Evolutionary conservation across 306 rosid genomes (phyloP), one percentile per base, ranked within the genome.

Genomic region (Glycyrrhiza uralensis): DNA sequence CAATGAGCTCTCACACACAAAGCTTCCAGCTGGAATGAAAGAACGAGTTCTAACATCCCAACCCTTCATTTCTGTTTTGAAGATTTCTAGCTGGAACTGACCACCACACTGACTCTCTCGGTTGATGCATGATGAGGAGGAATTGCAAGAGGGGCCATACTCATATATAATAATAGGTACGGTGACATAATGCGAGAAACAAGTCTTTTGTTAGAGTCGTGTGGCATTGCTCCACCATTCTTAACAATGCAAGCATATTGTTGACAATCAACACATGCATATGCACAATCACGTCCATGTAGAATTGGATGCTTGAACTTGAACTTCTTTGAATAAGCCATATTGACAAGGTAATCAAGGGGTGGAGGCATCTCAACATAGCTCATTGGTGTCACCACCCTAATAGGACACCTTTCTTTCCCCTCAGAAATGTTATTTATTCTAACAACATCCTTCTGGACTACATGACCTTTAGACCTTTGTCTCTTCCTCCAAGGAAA

Each of bases 41-140:
- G 81, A 64, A 18, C 71, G 78, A 0, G 89, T 69, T 61, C 85
- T 60, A 45, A 85, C 89, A 71, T 81, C 87, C 89, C 89, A 85
- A 14, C 82, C 80, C 35, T 51, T 74, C 2, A 3, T 17, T 35
- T 59, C 14, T 0, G 83, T 68, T 38, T 8, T 69, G 60, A 77
- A 82, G 14, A 85, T 79, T 54, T 82, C 89, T 0, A 85, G 74
- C 7, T 74, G 76, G 32, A 85, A 76, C 12, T 17, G 65, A 20
- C 77, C 30, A 1, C 82, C 81, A 19, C 9, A 19, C 22, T 79
- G 84, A 28, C 70, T 71, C 8, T 71, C 75, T 35, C 72, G 69
- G 28, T 71, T 85, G 32, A 4, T 36, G 73, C 88, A 85, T 54
- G 82, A 44, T 1, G 80, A 20, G 46, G 70, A 44, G 55, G 83